Evolutionary conservation across 2,329 filamentous ascomycete species (phyloP), one percentile per base, ranked within the genome.

Genomic region (Phialocephala subalpina): DNA sequence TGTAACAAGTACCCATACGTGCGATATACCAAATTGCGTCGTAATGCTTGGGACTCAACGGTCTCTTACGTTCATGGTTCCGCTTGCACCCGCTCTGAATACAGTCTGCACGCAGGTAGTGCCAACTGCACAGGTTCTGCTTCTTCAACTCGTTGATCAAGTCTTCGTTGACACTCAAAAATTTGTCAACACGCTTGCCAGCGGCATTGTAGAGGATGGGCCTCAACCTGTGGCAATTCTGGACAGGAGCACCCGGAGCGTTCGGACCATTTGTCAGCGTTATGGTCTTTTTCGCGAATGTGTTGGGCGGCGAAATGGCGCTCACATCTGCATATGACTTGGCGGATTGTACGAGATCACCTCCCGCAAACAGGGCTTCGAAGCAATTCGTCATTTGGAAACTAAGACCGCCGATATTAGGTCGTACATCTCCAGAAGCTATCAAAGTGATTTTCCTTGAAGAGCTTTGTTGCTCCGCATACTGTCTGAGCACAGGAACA

Each of bases 401-500:
- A 3, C 62, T 59, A 11, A 69, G 62, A 27, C n/a, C 11, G 16
- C 9, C 20, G 12, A 69, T 67, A 3, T 60, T 53, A 14, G 49
- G 22, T 14, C 42, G 42, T 7, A 67, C 25, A 2, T 25, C n/a
- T 2, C 64, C 67, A 14, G 56, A 36, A 2, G 58, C 56, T n/a
- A 69, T 18, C 29, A 69, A 53, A 25, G 58, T 63, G n/a, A 67
- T 60, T 11, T 57, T 38, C 20, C 60, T 22, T 16, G 33, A 40
- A 14, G 27, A 55, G 12, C 60, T 25, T 3, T 55, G 3, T 29
- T 63, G 38, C 12, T 56, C 38, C 2, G 64, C 42, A 56, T 69
- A 63, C 18, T 62, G 53, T 62, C 62, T 63, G 1, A 90, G 75
- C 67, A 87, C 85, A 7, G 85, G 81, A 3, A 84, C 83, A 72